Base-by-base conservation (phyloP, 2,329 filamentous ascomycete species). In the Coniochaeta sp. region DNA sequence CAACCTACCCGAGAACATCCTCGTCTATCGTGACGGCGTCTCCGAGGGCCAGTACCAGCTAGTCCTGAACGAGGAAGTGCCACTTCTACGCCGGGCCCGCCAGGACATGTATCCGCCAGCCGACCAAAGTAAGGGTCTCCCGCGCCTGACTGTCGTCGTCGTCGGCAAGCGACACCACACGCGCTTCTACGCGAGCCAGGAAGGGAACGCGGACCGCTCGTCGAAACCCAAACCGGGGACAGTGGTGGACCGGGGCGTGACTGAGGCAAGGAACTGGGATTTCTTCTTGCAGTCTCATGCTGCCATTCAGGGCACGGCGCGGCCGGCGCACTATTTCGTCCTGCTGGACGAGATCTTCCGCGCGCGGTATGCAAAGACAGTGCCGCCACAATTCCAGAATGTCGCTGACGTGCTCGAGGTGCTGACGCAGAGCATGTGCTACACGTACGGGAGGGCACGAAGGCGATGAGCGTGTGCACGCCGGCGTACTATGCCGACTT, bases 401-500 rank as follows among this genome's bases (percentile, higher is more conserved):
- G 64, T 74, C 0, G 81, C 82, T 0, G 81, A 89, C 53, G 70
- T 76, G 33, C 69, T 89, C 0, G 78, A 87, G 59, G 71, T 75
- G 48, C 66, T 83, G 57, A 89, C 85, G 0, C 82, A 87, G n/a
- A n/a, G n/a, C n/a, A n/a, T n/a, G n/a, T n/a, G n/a, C n/a, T n/a
- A n/a, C n/a, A n/a, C n/a, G n/a, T 59, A 78, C 85, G 83, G 4
- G 79, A 86, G 6, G 84, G 86, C 0, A 88, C 85, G 0, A 85
- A 85, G 57, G 81, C 85, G 0, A 84, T 91, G 8, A 83, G 79
- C 50, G 72, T 89, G 42, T 87, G 82, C 53, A 82, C 86, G 0
- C 85, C 87, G 0, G 86, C 86, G 0, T 89, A 90, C 66, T 89
- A 89, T 60, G 87, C n/a, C n/a, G n/a, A n/a, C n/a, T n/a, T n/a